These are phyloP conservation scores for Ambrosia trifida DNA, from an alignment of 129 eudicot genomes.

Conservation along the genomic window DNA sequence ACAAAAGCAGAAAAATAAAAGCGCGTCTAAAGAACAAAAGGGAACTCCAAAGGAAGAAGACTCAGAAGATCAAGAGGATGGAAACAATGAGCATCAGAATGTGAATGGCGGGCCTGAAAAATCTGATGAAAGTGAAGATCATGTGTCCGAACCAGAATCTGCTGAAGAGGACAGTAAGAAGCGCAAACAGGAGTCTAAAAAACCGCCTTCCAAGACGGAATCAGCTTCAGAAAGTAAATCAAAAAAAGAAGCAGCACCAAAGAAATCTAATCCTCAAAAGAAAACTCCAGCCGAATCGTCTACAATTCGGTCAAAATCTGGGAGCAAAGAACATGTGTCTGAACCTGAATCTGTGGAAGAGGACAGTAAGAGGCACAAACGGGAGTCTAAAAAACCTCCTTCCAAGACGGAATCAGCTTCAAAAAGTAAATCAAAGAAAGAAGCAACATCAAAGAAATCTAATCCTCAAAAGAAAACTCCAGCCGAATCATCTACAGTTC, in stretches of 20 bases:
- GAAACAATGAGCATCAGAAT: conserved; percentile 44
- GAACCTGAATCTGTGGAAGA: conserved; percentile 60
- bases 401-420: conserved; percentile 49
- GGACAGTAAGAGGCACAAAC: conserved; percentile 43
- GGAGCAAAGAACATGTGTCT: conserved; percentile 48
- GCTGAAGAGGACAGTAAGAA: conserved; percentile 46
- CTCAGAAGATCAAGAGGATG: conserved; percentile 47
- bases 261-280: conserved; percentile 52
- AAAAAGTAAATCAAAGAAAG: conserved; percentile 51
- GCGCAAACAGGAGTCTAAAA: conserved; percentile 42
- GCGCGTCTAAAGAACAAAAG: conserved; percentile 45
- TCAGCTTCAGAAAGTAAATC: conserved; percentile 50
- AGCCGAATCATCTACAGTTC: conserved; percentile 44
- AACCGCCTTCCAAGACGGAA: conserved; percentile 44
- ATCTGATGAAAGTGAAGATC: conserved; percentile 59
- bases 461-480: conserved; percentile 53
- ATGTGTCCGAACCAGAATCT: conserved; percentile 58
- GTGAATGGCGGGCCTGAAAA: conserved; percentile 51
- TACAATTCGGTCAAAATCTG: conserved; percentile 44
- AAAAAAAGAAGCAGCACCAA: conserved; percentile 40
- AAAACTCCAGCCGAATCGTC: conserved; percentile 52
- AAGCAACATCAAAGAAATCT: conserved; percentile 37
- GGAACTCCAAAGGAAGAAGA: conserved; percentile 41
- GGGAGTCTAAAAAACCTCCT: conserved; percentile 38
- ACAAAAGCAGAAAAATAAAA: conserved; percentile 51